Conservation (phyloP, 805 yeast genomes). For the Zygoascus flipseniorum region DNA sequence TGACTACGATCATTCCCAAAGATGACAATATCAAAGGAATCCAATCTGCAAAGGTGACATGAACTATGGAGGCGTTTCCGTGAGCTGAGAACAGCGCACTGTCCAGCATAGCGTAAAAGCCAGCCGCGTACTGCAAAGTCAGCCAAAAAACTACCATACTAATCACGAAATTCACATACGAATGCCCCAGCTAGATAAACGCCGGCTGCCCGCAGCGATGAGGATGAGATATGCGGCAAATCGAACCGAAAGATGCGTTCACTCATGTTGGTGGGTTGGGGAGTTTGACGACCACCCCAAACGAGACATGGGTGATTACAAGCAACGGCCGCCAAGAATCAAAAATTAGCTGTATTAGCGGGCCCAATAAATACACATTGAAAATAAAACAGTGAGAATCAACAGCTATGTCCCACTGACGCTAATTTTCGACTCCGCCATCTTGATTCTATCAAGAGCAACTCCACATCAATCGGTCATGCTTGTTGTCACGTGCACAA, state of each 20-base stretch:
- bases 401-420: no score
- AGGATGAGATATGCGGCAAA: conserved; percentile 57
- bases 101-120: conserved; percentile 84
- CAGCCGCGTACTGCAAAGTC: conserved; percentile 29
- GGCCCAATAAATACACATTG: no score
- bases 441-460: no score
- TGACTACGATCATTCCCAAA: conserved; percentile 77
- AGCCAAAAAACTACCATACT: background rate
- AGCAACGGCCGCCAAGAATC: no score
- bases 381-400: no score
- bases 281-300: background rate
- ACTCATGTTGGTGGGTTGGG: conserved; percentile 31
- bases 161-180: conserved; percentile 15
- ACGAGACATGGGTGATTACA: no score
- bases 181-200: conserved; percentile 47
- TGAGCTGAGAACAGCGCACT: conserved; percentile 80
- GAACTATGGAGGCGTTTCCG: conserved; percentile 77
- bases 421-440: no score
- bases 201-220: conserved; percentile 60
- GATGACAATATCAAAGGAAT: conserved; percentile 84
- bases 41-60: conserved; percentile 92
- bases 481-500: no score
- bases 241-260: conserved; percentile 46
- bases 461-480: no score
- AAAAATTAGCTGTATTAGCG: no score